A percentile compares a stretch with the other conserved stretches of the same genome.
Conservation (phyloP, 2,329 filamentous ascomycete species). For the Microdochium nivale region DNA sequence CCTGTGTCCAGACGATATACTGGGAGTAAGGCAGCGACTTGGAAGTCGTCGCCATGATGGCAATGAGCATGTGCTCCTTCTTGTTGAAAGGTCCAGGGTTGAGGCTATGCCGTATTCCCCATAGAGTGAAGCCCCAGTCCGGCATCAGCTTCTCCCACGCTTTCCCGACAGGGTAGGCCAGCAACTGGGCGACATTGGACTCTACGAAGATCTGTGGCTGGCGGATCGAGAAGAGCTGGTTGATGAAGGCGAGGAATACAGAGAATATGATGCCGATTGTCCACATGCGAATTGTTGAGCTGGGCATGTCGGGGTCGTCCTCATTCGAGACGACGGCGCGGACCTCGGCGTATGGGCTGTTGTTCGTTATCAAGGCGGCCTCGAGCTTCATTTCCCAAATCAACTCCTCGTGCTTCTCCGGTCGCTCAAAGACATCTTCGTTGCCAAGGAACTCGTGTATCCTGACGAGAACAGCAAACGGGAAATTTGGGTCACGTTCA, state of each 20-base stretch:
- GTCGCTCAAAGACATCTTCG: constrained; percentile 21
- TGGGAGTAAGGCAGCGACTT: constrained; percentile 35
- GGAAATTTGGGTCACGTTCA: constrained; percentile 34
- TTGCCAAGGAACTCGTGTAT: constrained; percentile 28
- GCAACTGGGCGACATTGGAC: constrained; percentile 29
- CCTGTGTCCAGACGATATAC: constrained; percentile 39
- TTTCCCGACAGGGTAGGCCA: constrained; percentile 28
- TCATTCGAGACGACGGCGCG: constrained; percentile 28
- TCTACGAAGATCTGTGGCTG: constrained; percentile 29
- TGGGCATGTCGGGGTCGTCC: constrained; percentile 29
- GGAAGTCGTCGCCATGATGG: constrained; percentile 52
- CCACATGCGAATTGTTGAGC: constrained; percentile 32
- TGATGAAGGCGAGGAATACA: constrained; percentile 20
- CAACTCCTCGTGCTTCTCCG: constrained; percentile 23
- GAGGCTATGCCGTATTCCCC: constrained; percentile 36
- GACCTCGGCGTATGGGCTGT: constrained; percentile 31
- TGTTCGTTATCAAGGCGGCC: constrained; percentile 22
- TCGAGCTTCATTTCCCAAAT: constrained; percentile 25
- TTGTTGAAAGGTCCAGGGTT: constrained; percentile 49
- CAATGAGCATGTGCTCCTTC: constrained; percentile 49
- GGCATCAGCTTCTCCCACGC: constrained; percentile 24
- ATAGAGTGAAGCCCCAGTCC: constrained; percentile 22
- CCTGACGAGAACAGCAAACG: constrained; percentile 27
- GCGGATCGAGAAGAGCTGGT: constrained; percentile 32
- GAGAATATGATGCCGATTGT: constrained; percentile 26